Conservation (phyloP, 1,139 yeast species). For the Kurtzmaniella quercitrusa region DNA sequence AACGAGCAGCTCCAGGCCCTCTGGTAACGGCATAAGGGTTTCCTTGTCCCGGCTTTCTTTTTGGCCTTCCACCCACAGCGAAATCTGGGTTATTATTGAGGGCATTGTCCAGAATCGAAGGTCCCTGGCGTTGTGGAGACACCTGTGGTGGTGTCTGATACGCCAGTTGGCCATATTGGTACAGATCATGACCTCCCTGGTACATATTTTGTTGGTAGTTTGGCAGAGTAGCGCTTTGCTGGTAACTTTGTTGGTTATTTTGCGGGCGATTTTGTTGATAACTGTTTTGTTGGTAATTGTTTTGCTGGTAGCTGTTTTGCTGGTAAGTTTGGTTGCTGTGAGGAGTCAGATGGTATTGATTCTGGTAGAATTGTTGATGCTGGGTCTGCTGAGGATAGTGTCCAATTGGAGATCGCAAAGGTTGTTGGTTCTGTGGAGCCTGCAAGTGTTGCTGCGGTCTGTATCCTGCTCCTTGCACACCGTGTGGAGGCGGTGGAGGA, state of each 20-base stretch:
- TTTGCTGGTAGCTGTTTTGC: neutral
- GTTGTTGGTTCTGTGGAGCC: constrained; percentile 4
- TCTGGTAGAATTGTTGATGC: neutral
- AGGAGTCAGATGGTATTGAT: constrained; percentile 10
- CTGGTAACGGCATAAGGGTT: constrained; percentile 2
- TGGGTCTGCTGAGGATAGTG: neutral
- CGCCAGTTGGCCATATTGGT: constrained; percentile 6
- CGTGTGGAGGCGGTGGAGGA: constrained; percentile 7
- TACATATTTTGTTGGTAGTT: constrained; percentile 4
- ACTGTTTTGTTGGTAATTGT: constrained; percentile 4
- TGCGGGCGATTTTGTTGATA: constrained; percentile 9
- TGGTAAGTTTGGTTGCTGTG: constrained; percentile 8
- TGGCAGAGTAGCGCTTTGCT: constrained; percentile 10
- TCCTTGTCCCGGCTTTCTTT: constrained; percentile 6
- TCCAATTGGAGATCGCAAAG: constrained; percentile 5
- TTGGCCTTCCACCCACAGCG: constrained; percentile 27
- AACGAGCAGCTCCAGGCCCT: neutral
- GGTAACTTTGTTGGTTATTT: constrained; percentile 5
- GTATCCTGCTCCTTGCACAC: constrained; percentile 3
- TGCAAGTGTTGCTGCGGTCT: constrained; percentile 10
- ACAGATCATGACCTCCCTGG: neutral
- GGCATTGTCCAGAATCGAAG: constrained; percentile 45
- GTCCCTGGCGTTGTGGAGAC: constrained; percentile 9
- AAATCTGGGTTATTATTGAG: constrained; percentile 54
- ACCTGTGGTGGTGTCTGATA: constrained; percentile 3